Percentiles rank a stretch among this genome's conserved stretches.
Evolutionary conservation across 148 eudicot genomes (phyloP).

Genomic region (Drosera capensis): DNA sequence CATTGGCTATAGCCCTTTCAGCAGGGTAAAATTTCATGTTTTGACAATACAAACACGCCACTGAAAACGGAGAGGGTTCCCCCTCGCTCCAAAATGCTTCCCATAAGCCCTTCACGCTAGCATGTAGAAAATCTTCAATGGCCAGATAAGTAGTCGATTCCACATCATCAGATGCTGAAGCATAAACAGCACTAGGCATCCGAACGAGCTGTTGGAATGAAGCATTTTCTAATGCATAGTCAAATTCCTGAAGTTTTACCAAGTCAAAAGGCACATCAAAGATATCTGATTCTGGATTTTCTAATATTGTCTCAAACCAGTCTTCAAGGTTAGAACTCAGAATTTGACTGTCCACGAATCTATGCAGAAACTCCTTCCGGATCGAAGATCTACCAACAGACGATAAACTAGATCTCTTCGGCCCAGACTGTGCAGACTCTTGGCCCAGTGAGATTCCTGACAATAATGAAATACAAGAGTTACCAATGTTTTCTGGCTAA

Average conservation of each 20-base stretch:
- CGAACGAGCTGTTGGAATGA: constrained; percentile 85
- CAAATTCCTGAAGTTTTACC: constrained; percentile 82
- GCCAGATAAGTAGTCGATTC: constrained; percentile 70
- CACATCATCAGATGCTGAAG: constrained; percentile 58
- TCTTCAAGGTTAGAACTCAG: constrained; percentile 42
- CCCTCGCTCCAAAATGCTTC: constrained; percentile 79
- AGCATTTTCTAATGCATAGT: constrained; percentile 83
- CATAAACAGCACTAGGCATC: constrained; percentile 83
- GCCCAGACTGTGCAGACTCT: constrained; percentile 65
- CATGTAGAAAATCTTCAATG: constrained; percentile 80
- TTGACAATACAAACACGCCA: constrained; percentile 43
- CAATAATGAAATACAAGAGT: background rate
- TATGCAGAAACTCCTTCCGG: constrained; percentile 64
- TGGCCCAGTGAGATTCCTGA: constrained; percentile 70
- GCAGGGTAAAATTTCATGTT: constrained; percentile 77
- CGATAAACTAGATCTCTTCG: constrained; percentile 64
- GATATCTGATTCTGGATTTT: constrained; percentile 22
- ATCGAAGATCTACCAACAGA: constrained; percentile 47
- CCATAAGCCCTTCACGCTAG: constrained; percentile 81
- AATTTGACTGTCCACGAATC: constrained; percentile 53
- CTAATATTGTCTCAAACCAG: constrained; percentile 56
- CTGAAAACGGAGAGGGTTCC: constrained; percentile 52
- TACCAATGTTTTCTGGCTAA: no score
- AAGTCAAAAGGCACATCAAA: constrained; percentile 83
- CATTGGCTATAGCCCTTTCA: constrained; percentile 70